Conservation (phyloP, 306 rosid genomes). For the Glycine soja region DNA sequence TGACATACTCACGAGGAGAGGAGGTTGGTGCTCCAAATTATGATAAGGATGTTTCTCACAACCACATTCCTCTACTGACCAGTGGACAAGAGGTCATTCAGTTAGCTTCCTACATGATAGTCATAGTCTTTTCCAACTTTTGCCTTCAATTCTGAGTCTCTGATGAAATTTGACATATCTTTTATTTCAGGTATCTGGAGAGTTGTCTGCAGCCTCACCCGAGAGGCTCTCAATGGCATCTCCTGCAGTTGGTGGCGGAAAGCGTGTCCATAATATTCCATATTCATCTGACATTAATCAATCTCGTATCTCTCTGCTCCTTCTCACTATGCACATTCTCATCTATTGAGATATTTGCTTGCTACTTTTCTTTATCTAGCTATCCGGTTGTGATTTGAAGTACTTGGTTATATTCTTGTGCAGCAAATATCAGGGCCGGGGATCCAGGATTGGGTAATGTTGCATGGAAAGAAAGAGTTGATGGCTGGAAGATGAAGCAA, state of each 20-base stretch:
- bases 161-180: constrained; percentile 21
- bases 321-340: constrained; percentile 5
- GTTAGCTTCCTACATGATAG: constrained; percentile 32
- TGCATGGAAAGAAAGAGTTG: constrained; percentile 99
- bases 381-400: constrained; percentile 42
- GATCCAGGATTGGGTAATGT: constrained; percentile 90
- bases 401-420: constrained; percentile 39
- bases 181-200: constrained; percentile 82
- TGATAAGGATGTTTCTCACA: constrained; percentile 84
- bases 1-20: constrained; percentile 73
- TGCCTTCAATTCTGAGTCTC: background rate
- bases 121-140: background rate
- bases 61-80: constrained; percentile 62
- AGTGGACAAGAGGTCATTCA: constrained; percentile 83
- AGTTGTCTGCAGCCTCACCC: constrained; percentile 94
- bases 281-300: constrained; percentile 78
- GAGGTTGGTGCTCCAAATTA: constrained; percentile 69
- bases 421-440: constrained; percentile 78
- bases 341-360: constrained; percentile 6
- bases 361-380: constrained; percentile 27
- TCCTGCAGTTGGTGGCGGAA: constrained; percentile 72
- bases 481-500: constrained; percentile 98
- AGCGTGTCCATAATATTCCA: constrained; percentile 68
- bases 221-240: constrained; percentile 91
- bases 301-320: constrained; percentile 65